Conservation (phyloP, 306 rosid species). For the Trifolium fragiferum region DNA sequence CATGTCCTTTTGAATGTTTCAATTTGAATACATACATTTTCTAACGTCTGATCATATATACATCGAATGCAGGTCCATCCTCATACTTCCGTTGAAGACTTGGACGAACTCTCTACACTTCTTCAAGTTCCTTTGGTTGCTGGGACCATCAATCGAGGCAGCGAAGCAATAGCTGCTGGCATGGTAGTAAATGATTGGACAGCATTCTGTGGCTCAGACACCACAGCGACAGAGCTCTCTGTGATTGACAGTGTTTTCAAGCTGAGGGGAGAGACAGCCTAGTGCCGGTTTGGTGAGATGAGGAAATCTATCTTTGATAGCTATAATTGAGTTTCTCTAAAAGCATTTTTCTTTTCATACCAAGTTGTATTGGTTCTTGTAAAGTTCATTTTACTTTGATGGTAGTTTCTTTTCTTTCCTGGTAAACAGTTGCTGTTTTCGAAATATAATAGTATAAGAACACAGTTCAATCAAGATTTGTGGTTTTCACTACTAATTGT, state of each 20-base stretch:
- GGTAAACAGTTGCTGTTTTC: background rate
- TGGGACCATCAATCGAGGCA: conserved; percentile 82
- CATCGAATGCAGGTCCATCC: conserved; percentile 76
- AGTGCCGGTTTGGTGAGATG: conserved; percentile 33
- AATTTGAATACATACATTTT: background rate
- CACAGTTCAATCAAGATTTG: conserved; percentile 26
- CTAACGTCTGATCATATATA: background rate
- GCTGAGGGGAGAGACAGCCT: background rate
- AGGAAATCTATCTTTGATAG: conserved; percentile 80
- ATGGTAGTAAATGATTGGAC: conserved; percentile 80
- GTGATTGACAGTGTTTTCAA: background rate
- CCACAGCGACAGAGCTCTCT: background rate
- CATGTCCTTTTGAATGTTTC: background rate
- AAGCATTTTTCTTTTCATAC: background rate
- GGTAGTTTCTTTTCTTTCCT: background rate
- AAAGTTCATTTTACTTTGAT: background rate
- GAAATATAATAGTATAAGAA: background rate
- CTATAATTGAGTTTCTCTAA: conserved; percentile 51
- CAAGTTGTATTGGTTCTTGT: background rate
- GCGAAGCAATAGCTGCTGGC: conserved; percentile 77
- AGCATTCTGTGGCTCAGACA: background rate
- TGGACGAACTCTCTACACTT: conserved; percentile 84
- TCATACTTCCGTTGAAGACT: conserved; percentile 80
- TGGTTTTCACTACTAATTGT: conserved; percentile 13
- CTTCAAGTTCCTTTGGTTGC: conserved; percentile 89